phyloP scores from a whole-genome alignment of 768 basidiomycete species.

The Auricularia heimuer region DNA sequence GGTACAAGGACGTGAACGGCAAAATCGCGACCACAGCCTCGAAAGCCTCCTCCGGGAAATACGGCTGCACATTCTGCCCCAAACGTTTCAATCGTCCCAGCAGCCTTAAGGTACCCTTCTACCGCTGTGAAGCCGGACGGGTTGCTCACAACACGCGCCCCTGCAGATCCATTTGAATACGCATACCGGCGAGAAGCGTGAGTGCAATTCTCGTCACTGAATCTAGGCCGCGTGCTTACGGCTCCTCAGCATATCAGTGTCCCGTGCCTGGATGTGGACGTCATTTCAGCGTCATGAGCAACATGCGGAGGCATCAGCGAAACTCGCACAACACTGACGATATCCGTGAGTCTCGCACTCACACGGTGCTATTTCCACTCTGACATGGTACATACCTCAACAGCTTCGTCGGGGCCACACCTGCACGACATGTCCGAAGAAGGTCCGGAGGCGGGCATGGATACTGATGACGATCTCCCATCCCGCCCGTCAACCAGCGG shows the following conservation, averaged over 20 bases:
- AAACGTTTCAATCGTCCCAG: conserved; percentile 78
- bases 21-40: not conserved
- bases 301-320: conserved; percentile 80
- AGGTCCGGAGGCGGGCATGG: not conserved
- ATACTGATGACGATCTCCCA: not conserved
- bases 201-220: conserved; percentile 19
- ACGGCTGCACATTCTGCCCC: conserved; percentile 69
- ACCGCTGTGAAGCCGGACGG: not conserved
- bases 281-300: conserved; percentile 78
- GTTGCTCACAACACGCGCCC: conserved; percentile 5
- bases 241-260: conserved; percentile 56
- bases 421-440: not conserved
- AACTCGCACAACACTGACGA: conserved; percentile 15
- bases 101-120: conserved; percentile 54
- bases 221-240: conserved; percentile 8
- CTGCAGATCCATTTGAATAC: conserved; percentile 71
- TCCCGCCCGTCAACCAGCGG: not conserved
- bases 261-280: conserved; percentile 67
- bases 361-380: not conserved
- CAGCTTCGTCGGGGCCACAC: not conserved
- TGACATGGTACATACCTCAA: not conserved
- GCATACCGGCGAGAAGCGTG: conserved; percentile 80
- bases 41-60: conserved; percentile 6
- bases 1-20: not conserved
- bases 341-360: not conserved